Conservation (phyloP, 129 eudicot species). For the Calendula officinalis region DNA sequence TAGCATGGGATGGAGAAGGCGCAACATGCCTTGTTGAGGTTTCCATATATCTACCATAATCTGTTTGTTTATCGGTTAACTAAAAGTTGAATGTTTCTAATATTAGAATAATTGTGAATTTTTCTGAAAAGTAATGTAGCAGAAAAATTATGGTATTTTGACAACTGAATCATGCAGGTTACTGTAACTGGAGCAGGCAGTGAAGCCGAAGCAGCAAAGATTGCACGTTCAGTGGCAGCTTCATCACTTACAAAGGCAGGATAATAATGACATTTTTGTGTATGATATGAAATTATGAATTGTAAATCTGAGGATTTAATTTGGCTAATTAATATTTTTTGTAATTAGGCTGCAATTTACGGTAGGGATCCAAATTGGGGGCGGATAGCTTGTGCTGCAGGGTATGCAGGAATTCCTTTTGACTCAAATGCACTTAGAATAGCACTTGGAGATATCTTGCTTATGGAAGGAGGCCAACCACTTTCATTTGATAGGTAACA, state of each 20-base stretch:
- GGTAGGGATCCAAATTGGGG: conserved; percentile 99
- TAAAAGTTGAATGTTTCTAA: too few species aligned
- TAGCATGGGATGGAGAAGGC: conserved; percentile 99
- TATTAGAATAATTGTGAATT: too few species aligned
- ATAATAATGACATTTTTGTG: not conserved
- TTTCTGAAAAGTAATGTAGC: not conserved
- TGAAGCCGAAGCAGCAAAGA: conserved; percentile 86
- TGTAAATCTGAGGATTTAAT: not conserved
- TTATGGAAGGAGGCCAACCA: conserved; percentile 93
- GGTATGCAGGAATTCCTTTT: conserved; percentile 81
- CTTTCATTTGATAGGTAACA: conserved; percentile 74
- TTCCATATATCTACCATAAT: conserved; percentile 12
- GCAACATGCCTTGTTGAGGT: conserved; percentile 98
- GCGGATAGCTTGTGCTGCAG: conserved; percentile 99
- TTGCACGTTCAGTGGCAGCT: conserved; percentile 90
- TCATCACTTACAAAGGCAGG: conserved; percentile 57
- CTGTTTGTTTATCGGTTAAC: not conserved
- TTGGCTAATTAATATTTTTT: conserved; percentile 15
- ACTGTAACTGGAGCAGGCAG: conserved; percentile 68
- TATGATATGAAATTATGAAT: conserved; percentile 7
- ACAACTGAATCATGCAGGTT: conserved; percentile 43
- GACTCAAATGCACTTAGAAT: conserved; percentile 62
- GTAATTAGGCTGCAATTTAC: conserved; percentile 40
- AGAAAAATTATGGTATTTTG: conserved; percentile 20
- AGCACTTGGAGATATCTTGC: conserved; percentile 78